Percentiles rank a stretch among this genome's conserved stretches.
phyloP scores from a whole-genome alignment of 768 basidiomycete species.

The Roridomyces roridus region DNA sequence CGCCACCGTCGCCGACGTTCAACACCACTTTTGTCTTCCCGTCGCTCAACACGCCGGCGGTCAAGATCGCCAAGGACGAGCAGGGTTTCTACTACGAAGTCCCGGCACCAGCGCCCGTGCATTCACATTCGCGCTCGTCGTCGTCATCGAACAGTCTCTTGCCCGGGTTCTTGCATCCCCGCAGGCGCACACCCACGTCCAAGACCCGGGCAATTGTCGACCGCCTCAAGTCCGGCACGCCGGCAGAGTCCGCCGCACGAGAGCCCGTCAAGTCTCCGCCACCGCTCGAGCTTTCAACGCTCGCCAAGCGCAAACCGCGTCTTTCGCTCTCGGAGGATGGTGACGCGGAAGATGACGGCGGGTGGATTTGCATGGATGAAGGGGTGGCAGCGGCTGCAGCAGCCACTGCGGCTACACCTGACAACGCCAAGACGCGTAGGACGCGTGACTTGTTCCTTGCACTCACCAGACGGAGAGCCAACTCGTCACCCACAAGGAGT shows the following conservation, averaged over 20 bases:
- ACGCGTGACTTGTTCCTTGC: constrained; percentile 50
- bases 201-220: constrained; percentile 68
- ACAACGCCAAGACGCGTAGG: constrained; percentile 43
- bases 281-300: constrained; percentile 13
- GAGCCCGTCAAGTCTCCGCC: not conserved
- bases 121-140: constrained; percentile 30
- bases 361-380: constrained; percentile 49
- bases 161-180: constrained; percentile 54
- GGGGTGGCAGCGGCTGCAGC: constrained; percentile 20
- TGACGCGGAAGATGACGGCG: constrained; percentile 46
- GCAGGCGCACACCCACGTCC: constrained; percentile 50
- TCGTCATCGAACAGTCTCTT: constrained; percentile 41
- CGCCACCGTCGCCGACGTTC: constrained; percentile 31
- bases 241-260: not conserved
- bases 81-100: constrained; percentile 57
- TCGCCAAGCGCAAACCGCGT: constrained; percentile 40
- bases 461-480: constrained; percentile 46
- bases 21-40: constrained; percentile 53
- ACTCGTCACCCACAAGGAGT: constrained; percentile 38
- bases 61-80: constrained; percentile 58
- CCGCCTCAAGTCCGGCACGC: constrained; percentile 44
- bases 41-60: constrained; percentile 45
- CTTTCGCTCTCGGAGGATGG: constrained; percentile 48
- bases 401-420: constrained; percentile 19
- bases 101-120: constrained; percentile 29